Base-by-base conservation (phyloP, 805 yeast species). In the Lachancea meyersii region DNA sequence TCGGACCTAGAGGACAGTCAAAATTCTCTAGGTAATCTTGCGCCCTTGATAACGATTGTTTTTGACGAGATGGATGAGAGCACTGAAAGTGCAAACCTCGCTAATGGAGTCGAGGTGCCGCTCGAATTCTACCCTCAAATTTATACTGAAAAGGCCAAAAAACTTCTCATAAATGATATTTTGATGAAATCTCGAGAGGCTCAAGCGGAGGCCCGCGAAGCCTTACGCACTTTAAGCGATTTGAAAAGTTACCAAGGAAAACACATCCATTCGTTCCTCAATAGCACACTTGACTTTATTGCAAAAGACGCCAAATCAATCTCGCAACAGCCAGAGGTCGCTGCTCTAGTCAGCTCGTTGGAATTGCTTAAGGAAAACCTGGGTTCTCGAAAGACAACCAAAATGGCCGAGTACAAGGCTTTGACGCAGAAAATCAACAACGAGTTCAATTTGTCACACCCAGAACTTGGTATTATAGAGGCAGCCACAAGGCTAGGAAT, bases 41-140 rank as follows among this genome's bases (percentile, higher is more conserved):
- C 65, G 1, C 58, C 63, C 5, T 46, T 58, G 18, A 40, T 61
- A 24, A 60, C 66, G 2, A 51, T 61, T 19, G 43, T 61, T 3
- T 60, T 61, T 31, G 61, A 58, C 41, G 65, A 58, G 40, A 44
- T 51, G 50, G 66, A 61, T 35, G 60, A 53, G 23, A 41, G 49
- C 10, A 52, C 53, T 1, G 58, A 56, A 7, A 40, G 47, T 7
- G 48, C 47, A 7, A 31, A 46, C 13, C 34, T 35, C 5, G 19
- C 51, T 5, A 51, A 54, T 11, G 65, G 65, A 5, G 61, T 61
- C 2, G 57, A 59, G 18, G 40, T 62, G 2, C 65, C 67, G 4
- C 36, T 61, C 21, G 53, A 55, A 40, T 62, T 62, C 38, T 62
- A 61, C 35, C 65, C 67, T 1, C 63, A 61, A 41, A 44, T 62